These are phyloP conservation scores for Hypomyces rosellus DNA, from an alignment of 2,329 filamentous ascomycete genomes.

Conservation along the genomic window DNA sequence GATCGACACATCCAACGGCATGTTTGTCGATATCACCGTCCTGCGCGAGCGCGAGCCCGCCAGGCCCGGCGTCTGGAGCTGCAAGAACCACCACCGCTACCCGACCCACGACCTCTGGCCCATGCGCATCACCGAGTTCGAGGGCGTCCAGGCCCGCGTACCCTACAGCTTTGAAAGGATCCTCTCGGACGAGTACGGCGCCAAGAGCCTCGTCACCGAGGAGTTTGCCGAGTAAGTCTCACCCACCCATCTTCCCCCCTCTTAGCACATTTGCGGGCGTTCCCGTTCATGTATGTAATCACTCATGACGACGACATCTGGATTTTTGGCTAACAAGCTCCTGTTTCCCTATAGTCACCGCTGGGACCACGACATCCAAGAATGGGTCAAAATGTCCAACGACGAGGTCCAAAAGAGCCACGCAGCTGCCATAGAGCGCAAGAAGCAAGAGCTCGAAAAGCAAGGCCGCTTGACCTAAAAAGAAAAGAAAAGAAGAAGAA, in stretches of 20 bases:
- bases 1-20: conserved; percentile 69
- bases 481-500: neutral
- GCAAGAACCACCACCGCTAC: conserved; percentile 76
- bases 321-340: conserved; percentile 12
- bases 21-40: conserved; percentile 80
- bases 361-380: conserved; percentile 52
- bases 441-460: conserved; percentile 18
- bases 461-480: conserved; percentile 13
- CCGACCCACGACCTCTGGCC: conserved; percentile 66
- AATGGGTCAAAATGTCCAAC: conserved; percentile 48
- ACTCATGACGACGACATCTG: too few relatives aligned
- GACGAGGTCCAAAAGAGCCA: conserved; percentile 20
- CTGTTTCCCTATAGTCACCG: conserved; percentile 41
- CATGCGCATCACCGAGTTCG: conserved; percentile 65
- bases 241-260: neutral
- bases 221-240: conserved; percentile 54
- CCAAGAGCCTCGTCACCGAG: conserved; percentile 54
- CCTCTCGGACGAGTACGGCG: conserved; percentile 58
- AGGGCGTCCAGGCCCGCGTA: conserved; percentile 63
- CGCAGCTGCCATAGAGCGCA: conserved; percentile 20
- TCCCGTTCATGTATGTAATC: too few relatives aligned
- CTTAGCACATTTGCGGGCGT: too few relatives aligned
- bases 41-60: conserved; percentile 58
- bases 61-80: conserved; percentile 63
- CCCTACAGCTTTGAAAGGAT: conserved; percentile 64